Base-by-base conservation (phyloP, 306 rosid genomes). In the Rosa chinensis region DNA sequence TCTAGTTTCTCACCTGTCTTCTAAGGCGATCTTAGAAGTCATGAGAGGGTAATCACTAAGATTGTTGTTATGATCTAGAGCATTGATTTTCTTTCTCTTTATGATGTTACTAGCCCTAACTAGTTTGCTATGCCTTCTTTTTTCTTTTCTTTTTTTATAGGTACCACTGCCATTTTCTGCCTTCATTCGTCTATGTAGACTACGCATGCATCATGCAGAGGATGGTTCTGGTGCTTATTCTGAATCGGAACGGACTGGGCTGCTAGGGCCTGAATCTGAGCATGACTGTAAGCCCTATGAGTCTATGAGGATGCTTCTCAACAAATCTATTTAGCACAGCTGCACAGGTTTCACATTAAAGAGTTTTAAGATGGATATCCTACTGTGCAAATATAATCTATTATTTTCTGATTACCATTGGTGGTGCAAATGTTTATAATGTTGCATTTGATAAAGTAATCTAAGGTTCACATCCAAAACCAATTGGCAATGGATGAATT, bases 1-100 rank as follows among this genome's bases (percentile, higher is more conserved):
- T 89, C 98, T 70, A 83, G 78, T 75, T 88, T 94, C 0, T 94
- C 97, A 2, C 92, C 94, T 0, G 87, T 91, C 6, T 96, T 93
- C 85, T 90, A 95, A 16, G 98, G 99, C 17, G 93, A 95, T 85
- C 88, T 96, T 77, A 92, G 94, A 85, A 90, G 94, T 84, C 98
- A 93, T 25, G 91, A 91, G 83, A 90, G 99, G 93, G 99, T 95
- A 85, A 58, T 72, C 23, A 35, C 18, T 58, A 28, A 56, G 68
- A 17, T 56, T 61, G 5, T 17, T 45, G 48, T 79, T 14, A 55
- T 47, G 70, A 14, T 28, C 69, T 55, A 45, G 67, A 59, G 40
- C 69, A 53, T 70, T 80, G 48, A 44, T 59, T 25, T 39, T 63
- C 28, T 50, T 25, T n/a, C 35, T 72, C 74, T 53, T 14, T 45